These are phyloP conservation scores for Neurospora tetrasperma DNA, from an alignment of 495 filamentous ascomycete genomes.

Conservation along the genomic window DNA sequence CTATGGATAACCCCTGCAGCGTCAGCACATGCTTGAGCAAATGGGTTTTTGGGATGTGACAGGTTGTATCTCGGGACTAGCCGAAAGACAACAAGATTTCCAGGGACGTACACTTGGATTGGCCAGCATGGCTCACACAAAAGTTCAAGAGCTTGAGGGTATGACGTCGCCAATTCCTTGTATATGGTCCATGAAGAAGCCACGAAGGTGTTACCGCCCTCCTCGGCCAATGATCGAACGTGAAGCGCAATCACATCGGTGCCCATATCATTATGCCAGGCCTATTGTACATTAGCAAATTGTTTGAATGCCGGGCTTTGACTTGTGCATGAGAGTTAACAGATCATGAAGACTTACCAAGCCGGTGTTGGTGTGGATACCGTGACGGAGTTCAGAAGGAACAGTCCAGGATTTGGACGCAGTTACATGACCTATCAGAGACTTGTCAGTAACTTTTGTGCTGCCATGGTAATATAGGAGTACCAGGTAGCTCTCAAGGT, in stretches of 20 bases:
- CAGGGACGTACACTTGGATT: constrained; percentile 30
- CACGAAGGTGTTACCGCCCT: constrained; percentile 32
- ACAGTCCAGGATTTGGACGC: constrained; percentile 30
- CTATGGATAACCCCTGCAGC: constrained; percentile 14
- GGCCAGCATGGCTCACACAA: constrained; percentile 29
- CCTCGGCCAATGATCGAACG: constrained; percentile 26
- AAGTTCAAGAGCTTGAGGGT: constrained; percentile 23
- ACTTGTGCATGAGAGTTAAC: neutral
- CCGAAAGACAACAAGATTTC: neutral
- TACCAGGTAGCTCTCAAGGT: neutral
- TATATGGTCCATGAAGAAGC: constrained; percentile 32
- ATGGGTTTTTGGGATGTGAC: neutral
- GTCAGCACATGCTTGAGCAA: neutral
- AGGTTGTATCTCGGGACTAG: neutral
- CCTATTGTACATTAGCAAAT: constrained; percentile 12
- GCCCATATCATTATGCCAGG: constrained; percentile 38
- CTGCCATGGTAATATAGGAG: neutral
- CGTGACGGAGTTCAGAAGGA: constrained; percentile 31
- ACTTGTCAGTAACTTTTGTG: neutral
- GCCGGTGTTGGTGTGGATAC: constrained; percentile 33
- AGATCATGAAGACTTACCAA: constrained; percentile 17
- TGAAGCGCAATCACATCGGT: constrained; percentile 34
- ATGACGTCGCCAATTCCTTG: constrained; percentile 23
- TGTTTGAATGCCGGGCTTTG: neutral
- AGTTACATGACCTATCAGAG: constrained; percentile 33